Evolutionary conservation across 2,329 filamentous ascomycete genomes (phyloP).

Genomic region (Xylaria multiplex): DNA sequence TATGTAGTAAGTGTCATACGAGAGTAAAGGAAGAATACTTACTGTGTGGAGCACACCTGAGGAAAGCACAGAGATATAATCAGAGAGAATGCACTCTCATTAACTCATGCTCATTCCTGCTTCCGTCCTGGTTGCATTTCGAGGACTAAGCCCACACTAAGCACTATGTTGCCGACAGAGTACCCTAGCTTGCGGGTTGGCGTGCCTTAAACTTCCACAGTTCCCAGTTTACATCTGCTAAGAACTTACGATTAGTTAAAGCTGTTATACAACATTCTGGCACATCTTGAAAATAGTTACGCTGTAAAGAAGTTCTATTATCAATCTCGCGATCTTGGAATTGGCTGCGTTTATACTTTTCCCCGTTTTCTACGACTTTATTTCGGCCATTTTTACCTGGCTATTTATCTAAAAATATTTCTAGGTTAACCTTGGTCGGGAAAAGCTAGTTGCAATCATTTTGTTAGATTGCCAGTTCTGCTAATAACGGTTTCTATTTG

Average conservation of each 20-base stretch:
- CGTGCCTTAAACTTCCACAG: conserved; percentile 20
- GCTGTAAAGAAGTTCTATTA: not conserved
- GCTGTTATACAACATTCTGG: conserved; percentile 12
- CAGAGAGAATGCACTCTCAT: too few species aligned
- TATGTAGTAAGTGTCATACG: too few species aligned
- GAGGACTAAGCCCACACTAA: too few species aligned
- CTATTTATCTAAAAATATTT: not conserved
- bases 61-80: too few species aligned
- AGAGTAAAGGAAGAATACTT: too few species aligned
- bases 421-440: conserved; percentile 8
- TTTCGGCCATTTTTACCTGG: conserved; percentile 5
- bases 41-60: too few species aligned
- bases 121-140: too few species aligned
- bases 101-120: too few species aligned
- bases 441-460: conserved; percentile 6
- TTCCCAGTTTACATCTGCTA: conserved; percentile 21
- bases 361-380: not conserved
- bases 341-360: not conserved
- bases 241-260: conserved; percentile 19
- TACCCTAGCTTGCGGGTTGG: not conserved
- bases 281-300: conserved; percentile 2
- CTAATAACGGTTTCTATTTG: conserved; percentile 16
- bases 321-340: conserved; percentile 10
- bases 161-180: too few species aligned
- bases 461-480: conserved; percentile 13